A percentile compares a stretch with the other conserved stretches of the same genome.
phyloP scores from a whole-genome alignment of 176 grass and related monocot species.

The Olyra latifolia region DNA sequence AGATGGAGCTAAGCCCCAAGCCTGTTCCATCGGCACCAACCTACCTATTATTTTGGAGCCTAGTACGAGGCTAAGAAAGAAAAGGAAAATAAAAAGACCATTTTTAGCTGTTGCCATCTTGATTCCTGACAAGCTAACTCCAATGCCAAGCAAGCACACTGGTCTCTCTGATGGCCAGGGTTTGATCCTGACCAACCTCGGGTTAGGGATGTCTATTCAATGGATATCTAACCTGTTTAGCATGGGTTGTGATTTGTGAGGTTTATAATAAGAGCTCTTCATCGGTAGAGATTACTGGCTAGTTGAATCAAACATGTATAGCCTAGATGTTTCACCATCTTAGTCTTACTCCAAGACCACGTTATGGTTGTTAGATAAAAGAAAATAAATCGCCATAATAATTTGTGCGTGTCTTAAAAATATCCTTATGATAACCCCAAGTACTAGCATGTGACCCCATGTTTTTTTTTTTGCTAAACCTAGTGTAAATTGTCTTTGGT shows the following conservation, averaged over 20 bases:
- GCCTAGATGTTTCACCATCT: too few relatives aligned
- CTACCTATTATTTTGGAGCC: background rate
- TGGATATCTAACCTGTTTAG: background rate
- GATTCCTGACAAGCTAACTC: conserved; percentile 21
- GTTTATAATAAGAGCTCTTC: too few relatives aligned
- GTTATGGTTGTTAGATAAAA: too few relatives aligned
- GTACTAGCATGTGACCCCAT: too few relatives aligned
- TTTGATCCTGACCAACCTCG: background rate
- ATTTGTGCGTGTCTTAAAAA: too few relatives aligned
- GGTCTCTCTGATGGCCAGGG: background rate
- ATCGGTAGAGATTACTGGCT: too few relatives aligned
- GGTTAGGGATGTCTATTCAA: background rate
- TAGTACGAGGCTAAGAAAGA: background rate
- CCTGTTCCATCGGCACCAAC: conserved; percentile 14
- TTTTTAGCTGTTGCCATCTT: background rate
- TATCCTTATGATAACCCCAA: too few relatives aligned
- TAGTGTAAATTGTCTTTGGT: too few relatives aligned
- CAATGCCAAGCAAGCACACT: background rate
- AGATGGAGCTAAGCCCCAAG: background rate
- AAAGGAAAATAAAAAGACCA: background rate
- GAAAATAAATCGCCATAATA: too few relatives aligned
- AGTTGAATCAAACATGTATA: too few relatives aligned
- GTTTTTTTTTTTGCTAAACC: too few relatives aligned
- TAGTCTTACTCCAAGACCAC: too few relatives aligned
- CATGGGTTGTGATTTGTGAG: background rate